A percentile compares a stretch with the other conserved stretches of the same genome.
These are phyloP conservation scores for Leccinum subgranulosum DNA, from an alignment of 768 basidiomycete species.

Conservation along the genomic window DNA sequence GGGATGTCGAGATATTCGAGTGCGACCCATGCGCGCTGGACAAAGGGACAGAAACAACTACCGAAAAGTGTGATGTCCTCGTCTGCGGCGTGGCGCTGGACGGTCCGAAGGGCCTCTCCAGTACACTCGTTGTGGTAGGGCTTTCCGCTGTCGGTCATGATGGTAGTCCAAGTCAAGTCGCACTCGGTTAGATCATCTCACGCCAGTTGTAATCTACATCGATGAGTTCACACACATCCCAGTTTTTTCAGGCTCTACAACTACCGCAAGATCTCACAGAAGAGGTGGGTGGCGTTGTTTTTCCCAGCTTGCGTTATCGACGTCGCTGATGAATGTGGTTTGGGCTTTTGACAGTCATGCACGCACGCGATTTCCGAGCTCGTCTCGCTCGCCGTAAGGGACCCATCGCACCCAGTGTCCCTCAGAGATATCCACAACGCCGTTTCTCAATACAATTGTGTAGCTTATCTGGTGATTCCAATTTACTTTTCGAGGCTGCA, in stretches of 20 bases:
- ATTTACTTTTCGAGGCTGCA: background rate
- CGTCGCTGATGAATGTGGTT: background rate
- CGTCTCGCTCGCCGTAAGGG: constrained; percentile 15
- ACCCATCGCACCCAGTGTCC: constrained; percentile 2
- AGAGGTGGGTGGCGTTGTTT: constrained; percentile 13
- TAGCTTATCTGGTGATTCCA: constrained; percentile 16
- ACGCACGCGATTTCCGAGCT: constrained; percentile 15
- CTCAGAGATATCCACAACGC: constrained; percentile 19
- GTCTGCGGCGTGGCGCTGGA: constrained; percentile 42
- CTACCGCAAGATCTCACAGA: constrained; percentile 22
- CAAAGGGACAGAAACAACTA: constrained; percentile 78
- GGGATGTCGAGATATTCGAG: constrained; percentile 68
- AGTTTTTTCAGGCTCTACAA: constrained; percentile 17
- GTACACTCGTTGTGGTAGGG: constrained; percentile 41
- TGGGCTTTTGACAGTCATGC: constrained; percentile 17
- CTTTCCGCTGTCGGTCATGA: constrained; percentile 37
- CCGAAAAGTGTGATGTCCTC: constrained; percentile 66
- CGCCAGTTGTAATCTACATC: background rate
- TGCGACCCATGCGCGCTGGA: constrained; percentile 76
- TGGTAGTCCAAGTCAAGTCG: background rate
- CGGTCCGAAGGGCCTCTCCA: constrained; percentile 55
- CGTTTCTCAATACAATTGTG: constrained; percentile 12
- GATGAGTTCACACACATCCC: constrained; percentile 7
- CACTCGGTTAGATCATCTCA: background rate
- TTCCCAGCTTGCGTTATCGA: background rate